Evolutionary conservation across 306 rosid genomes (phyloP).

Genomic region (Medicago ruthenica): DNA sequence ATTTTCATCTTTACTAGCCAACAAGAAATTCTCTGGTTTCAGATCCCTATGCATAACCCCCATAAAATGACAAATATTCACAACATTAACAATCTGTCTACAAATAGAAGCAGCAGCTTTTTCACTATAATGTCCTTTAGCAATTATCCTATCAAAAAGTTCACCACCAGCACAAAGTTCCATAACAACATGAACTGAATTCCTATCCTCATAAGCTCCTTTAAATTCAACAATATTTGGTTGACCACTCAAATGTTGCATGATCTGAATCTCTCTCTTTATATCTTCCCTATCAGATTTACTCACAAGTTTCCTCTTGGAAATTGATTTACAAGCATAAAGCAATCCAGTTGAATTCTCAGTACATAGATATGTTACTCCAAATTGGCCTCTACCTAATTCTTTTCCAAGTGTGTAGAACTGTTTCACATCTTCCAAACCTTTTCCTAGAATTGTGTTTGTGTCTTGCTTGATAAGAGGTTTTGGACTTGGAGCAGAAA

Average conservation of each 20-base stretch:
- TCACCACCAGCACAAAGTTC: conserved; percentile 95
- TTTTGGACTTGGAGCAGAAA: conserved; percentile 52
- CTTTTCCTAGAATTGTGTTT: conserved; percentile 72
- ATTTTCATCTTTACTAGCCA: conserved; percentile 74
- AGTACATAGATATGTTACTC: conserved; percentile 75
- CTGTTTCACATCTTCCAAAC: conserved; percentile 72
- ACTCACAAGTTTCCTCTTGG: conserved; percentile 77
- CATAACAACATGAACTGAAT: conserved; percentile 84
- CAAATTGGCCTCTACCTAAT: conserved; percentile 91
- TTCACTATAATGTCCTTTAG: conserved; percentile 89
- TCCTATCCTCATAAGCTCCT: conserved; percentile 86
- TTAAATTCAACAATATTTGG: conserved; percentile 89
- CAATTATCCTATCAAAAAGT: conserved; percentile 85
- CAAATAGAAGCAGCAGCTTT: conserved; percentile 85
- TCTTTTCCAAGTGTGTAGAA: conserved; percentile 71
- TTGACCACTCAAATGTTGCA: conserved; percentile 96
- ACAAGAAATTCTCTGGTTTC: conserved; percentile 93
- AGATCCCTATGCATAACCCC: conserved; percentile 98
- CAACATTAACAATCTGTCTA: conserved; percentile 86
- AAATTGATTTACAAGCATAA: conserved; percentile 87
- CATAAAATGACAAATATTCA: conserved; percentile 85
- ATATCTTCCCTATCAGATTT: conserved; percentile 78
- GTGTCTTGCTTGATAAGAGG: conserved; percentile 49
- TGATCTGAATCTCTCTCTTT: conserved; percentile 86
- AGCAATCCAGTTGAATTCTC: conserved; percentile 67